These are phyloP conservation scores for Talaromyces sp. DNA, from an alignment of 2,329 filamentous ascomycete genomes.

Conservation along the genomic window DNA sequence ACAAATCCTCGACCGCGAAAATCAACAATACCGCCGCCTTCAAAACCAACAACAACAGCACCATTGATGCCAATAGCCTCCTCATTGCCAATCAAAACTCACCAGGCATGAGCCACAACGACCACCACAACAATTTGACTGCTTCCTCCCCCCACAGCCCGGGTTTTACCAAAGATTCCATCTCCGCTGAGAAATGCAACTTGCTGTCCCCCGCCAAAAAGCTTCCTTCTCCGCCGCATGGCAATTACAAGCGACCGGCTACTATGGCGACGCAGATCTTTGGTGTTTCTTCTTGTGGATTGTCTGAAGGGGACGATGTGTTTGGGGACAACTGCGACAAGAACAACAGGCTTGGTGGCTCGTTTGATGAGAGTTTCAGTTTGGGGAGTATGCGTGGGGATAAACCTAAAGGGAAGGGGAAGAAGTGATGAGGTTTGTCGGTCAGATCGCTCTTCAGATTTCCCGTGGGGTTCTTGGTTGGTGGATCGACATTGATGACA, in stretches of 20 bases:
- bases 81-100: too few relatives aligned
- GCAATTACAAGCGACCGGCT: background rate
- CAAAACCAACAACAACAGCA: background rate
- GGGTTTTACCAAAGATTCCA: background rate
- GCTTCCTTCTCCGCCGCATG: background rate
- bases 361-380: too few relatives aligned
- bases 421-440: background rate
- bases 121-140: background rate
- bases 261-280: background rate
- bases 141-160: background rate
- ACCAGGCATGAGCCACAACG: background rate
- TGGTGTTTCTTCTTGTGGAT: background rate
- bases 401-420: background rate
- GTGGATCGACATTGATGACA: background rate
- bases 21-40: background rate
- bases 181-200: background rate
- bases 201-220: background rate
- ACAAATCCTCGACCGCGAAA: background rate
- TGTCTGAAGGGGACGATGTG: too few relatives aligned
- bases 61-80: background rate
- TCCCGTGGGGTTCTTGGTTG: too few relatives aligned
- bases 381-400: too few relatives aligned
- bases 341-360: too few relatives aligned
- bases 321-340: too few relatives aligned
- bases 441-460: background rate